Conservation (phyloP, 2,329 filamentous ascomycete species). For the Periconia macrospinosa region DNA sequence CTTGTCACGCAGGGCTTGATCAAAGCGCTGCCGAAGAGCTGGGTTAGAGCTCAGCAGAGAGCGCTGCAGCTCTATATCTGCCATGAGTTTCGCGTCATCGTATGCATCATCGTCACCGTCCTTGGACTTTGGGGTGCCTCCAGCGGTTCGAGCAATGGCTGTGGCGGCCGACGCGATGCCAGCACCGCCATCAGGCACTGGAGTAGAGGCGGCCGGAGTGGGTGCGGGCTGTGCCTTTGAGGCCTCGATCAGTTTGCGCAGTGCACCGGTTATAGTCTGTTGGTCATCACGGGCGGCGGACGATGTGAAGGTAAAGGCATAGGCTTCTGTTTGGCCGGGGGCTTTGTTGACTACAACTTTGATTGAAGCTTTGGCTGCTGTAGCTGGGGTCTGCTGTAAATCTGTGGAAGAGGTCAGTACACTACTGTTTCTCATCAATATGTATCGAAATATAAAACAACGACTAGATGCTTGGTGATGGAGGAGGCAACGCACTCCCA, state of each 20-base stretch:
- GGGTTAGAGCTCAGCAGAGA: slow-evolving; percentile 82
- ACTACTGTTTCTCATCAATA: not conserved
- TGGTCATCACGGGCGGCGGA: slow-evolving; percentile 79
- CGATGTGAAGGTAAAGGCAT: slow-evolving; percentile 90
- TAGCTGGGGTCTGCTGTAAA: slow-evolving; percentile 90
- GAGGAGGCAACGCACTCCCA: slow-evolving; percentile 64
- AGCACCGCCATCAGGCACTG: slow-evolving; percentile 15
- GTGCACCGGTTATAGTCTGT: slow-evolving; percentile 77
- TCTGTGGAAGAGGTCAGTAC: slow-evolving; percentile 54
- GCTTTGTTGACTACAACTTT: slow-evolving; percentile 80
- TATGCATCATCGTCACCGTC: slow-evolving; percentile 63
- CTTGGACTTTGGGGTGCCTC: slow-evolving; percentile 45
- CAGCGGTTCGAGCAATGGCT: slow-evolving; percentile 73
- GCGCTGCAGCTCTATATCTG: slow-evolving; percentile 80
- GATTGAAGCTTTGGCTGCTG: slow-evolving; percentile 86
- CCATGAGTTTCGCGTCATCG: slow-evolving; percentile 76
- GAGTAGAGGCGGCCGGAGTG: slow-evolving; percentile 29
- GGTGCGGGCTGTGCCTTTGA: slow-evolving; percentile 56
- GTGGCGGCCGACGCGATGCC: slow-evolving; percentile 63
- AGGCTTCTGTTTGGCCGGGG: slow-evolving; percentile 64
- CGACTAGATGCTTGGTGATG: not conserved
- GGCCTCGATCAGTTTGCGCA: slow-evolving; percentile 76
- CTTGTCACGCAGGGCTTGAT: slow-evolving; percentile 80
- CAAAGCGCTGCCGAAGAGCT: slow-evolving; percentile 78
- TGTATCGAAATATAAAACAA: not conserved